These are phyloP conservation scores for Malassezia cuniculi DNA, from an alignment of 1,284 basidiomycete genomes.

Conservation along the genomic window DNA sequence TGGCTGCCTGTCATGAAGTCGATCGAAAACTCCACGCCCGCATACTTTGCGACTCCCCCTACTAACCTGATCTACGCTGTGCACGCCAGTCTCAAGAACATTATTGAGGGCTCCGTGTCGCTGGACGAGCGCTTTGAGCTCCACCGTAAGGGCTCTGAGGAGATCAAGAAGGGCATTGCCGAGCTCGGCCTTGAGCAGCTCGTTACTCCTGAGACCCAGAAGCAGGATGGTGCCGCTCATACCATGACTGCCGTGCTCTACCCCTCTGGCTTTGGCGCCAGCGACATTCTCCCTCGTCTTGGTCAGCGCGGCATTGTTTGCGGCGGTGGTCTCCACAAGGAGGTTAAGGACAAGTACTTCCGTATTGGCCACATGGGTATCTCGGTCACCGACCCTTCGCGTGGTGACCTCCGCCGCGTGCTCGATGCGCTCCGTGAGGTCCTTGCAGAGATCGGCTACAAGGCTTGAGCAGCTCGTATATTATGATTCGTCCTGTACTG, in stretches of 20 bases:
- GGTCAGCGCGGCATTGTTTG: conserved; percentile 62
- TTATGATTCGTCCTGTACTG: too few species aligned
- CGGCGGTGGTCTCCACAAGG: conserved; percentile 77
- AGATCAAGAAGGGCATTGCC: conserved; percentile 59
- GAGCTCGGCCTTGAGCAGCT: conserved; percentile 56
- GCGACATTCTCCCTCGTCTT: conserved; percentile 47
- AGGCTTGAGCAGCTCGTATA: too few species aligned
- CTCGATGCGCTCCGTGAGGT: conserved; percentile 56
- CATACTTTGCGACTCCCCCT: conserved; percentile 49
- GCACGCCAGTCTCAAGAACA: conserved; percentile 62
- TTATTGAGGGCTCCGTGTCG: conserved; percentile 52
- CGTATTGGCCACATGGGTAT: conserved; percentile 69
- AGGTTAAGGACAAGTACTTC: conserved; percentile 60
- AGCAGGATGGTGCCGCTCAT: conserved; percentile 30
- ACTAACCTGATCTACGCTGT: conserved; percentile 89
- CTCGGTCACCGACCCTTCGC: conserved; percentile 53
- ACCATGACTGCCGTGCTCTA: conserved; percentile 44
- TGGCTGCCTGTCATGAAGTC: conserved; percentile 45
- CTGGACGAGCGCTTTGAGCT: conserved; percentile 67
- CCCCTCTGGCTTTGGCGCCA: conserved; percentile 35
- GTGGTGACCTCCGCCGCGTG: conserved; percentile 60
- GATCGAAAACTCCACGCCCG: conserved; percentile 38
- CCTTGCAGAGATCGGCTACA: conserved; percentile 48
- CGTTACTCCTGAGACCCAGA: conserved; percentile 31
- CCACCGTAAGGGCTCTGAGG: conserved; percentile 62